Evolutionary conservation across 139 green algal genomes (phyloP).

Genomic region (Chlamydomonas incerta): DNA sequence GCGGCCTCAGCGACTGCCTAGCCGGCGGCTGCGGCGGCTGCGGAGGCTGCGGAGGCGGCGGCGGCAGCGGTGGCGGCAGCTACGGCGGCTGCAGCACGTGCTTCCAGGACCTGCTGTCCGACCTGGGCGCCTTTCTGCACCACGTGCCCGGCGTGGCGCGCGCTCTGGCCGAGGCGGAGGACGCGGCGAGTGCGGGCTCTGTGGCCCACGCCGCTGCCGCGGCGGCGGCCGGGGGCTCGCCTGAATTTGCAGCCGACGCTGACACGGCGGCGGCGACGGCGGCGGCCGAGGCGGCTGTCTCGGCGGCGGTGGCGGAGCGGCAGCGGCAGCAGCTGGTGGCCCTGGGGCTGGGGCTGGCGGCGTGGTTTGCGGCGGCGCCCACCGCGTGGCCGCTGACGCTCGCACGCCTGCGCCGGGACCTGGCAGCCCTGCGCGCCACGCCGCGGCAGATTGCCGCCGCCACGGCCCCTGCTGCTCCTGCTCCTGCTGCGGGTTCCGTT

Average conservation of each 20-base stretch:
- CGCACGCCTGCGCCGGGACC: not conserved
- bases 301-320: too few species aligned
- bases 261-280: too few species aligned
- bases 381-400: not conserved
- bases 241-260: too few species aligned
- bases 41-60: not conserved
- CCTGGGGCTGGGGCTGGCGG: not conserved
- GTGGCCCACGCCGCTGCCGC: too few species aligned
- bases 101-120: not conserved
- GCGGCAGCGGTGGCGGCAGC: not conserved
- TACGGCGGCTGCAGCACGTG: too few species aligned
- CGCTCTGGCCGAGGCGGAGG: too few species aligned
- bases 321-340: not conserved
- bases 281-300: too few species aligned
- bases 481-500: too few species aligned
- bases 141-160: not conserved
- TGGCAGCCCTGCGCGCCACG: not conserved
- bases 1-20: not conserved
- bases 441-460: not conserved
- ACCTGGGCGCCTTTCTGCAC: not conserved
- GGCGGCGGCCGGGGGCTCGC: too few species aligned
- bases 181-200: too few species aligned
- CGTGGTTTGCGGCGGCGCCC: not conserved
- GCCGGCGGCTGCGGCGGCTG: not conserved
- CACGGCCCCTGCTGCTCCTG: too few species aligned